These are phyloP conservation scores for Zymoseptoria crescenta DNA, from an alignment of 2,329 filamentous ascomycete species.

Conservation along the genomic window DNA sequence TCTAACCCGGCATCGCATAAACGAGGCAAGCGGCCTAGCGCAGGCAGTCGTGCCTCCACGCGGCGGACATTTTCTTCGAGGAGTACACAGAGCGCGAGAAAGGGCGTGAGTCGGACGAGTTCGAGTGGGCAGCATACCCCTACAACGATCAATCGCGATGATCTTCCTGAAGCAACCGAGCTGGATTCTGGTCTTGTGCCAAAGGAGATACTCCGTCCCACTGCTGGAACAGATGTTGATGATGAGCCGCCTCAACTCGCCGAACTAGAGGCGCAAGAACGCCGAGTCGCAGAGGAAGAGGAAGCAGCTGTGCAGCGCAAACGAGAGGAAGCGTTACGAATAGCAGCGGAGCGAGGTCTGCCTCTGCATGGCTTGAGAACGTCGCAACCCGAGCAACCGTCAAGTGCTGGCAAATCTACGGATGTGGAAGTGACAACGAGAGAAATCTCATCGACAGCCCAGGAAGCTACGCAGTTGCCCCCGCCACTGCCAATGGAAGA, in stretches of 20 bases:
- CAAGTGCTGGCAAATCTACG: conserved; percentile 13
- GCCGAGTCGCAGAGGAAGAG: conserved; percentile 45
- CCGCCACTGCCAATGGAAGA: conserved; percentile 21
- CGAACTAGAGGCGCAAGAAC: conserved; percentile 53
- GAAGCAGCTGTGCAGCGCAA: conserved; percentile 48
- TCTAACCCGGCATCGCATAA: conserved; percentile 49
- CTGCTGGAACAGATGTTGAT: neutral
- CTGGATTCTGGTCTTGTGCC: conserved; percentile 10
- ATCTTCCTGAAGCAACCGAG: conserved; percentile 14
- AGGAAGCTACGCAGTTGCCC: conserved; percentile 20
- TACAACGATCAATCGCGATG: conserved; percentile 1
- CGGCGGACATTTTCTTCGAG: conserved; percentile 18
- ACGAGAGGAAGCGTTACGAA: conserved; percentile 46
- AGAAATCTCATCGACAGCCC: neutral
- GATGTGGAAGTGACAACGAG: conserved; percentile 5
- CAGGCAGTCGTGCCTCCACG: conserved; percentile 26
- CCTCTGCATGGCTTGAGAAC: conserved; percentile 8
- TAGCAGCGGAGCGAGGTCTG: conserved; percentile 50
- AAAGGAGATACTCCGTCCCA: neutral
- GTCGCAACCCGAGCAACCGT: conserved; percentile 18
- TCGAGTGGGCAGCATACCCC: conserved; percentile 11
- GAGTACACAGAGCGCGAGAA: conserved; percentile 15
- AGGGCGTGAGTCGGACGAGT: conserved; percentile 12
- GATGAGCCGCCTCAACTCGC: conserved; percentile 39
- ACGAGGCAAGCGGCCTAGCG: conserved; percentile 35